A percentile compares a stretch with the other conserved stretches of the same genome.
Evolutionary conservation across 768 basidiomycete species (phyloP).

Genomic region (Boletus rufocinnamomeus): DNA sequence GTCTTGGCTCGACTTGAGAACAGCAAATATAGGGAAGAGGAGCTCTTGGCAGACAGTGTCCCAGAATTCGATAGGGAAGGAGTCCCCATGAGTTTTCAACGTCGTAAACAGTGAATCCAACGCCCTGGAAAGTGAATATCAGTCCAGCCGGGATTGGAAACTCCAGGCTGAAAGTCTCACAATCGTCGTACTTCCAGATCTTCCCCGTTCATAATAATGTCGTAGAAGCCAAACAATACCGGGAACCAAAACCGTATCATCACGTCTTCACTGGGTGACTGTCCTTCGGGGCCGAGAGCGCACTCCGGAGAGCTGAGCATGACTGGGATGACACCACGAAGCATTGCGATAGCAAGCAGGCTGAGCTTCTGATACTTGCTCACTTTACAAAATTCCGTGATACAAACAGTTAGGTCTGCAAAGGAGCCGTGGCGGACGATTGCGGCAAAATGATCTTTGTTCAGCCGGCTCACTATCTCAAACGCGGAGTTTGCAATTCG

Average conservation of each 20-base stretch:
- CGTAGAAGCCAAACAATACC: constrained; percentile 95
- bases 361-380: constrained; percentile 99
- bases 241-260: constrained; percentile 99
- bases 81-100: constrained; percentile 83
- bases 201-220: constrained; percentile 99
- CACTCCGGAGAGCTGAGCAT: constrained; percentile 87
- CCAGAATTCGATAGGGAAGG: constrained; percentile 94
- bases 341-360: constrained; percentile 93
- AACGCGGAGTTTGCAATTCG: constrained; percentile 92
- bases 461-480: constrained; percentile 90
- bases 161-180: constrained; percentile 51
- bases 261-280: constrained; percentile 64
- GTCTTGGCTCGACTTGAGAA: constrained; percentile 91
- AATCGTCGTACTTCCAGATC: constrained; percentile 95
- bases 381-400: constrained; percentile 99
- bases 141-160: constrained; percentile 9
- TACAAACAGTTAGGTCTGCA: constrained; percentile 93
- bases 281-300: constrained; percentile 37
- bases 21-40: constrained; percentile 97
- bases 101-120: constrained; percentile 96
- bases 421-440: constrained; percentile 94
- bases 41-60: constrained; percentile 95
- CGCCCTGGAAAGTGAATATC: constrained; percentile 54
- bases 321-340: constrained; percentile 87
- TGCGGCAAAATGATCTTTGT: constrained; percentile 86